Evolutionary conservation across 2,329 filamentous ascomycete species (phyloP).

Genomic region (Dactylellina haptotyla): DNA sequence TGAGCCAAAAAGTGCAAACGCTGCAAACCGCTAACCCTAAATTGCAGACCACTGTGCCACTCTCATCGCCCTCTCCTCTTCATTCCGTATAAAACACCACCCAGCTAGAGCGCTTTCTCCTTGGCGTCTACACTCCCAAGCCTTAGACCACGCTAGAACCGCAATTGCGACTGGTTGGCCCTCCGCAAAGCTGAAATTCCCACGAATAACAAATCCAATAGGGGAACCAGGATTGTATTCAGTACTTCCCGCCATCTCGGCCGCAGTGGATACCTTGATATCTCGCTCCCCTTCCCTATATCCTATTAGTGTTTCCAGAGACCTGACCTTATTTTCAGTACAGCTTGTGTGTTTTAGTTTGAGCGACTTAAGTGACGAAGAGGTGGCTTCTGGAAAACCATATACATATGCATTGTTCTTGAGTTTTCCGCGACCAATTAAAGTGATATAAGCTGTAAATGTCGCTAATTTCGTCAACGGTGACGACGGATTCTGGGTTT

Average conservation of each 20-base stretch:
- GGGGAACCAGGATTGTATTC: neutral
- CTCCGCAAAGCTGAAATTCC: conserved; percentile 30
- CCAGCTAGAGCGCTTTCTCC: neutral
- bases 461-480: too few relatives aligned
- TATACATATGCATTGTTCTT: conserved; percentile 2
- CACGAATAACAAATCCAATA: conserved; percentile 37
- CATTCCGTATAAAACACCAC: conserved; percentile 34
- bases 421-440: conserved; percentile 30
- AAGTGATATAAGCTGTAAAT: conserved; percentile 19
- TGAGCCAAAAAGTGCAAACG: too few relatives aligned
- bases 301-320: neutral
- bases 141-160: conserved; percentile 30
- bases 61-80: neutral
- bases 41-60: conserved; percentile 33
- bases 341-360: conserved; percentile 24
- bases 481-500: too few relatives aligned
- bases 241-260: neutral
- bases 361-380: neutral
- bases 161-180: conserved; percentile 23
- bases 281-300: neutral
- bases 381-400: conserved; percentile 1
- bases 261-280: too few relatives aligned
- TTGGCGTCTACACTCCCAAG: neutral
- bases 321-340: too few relatives aligned
- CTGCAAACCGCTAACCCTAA: too few relatives aligned